Evolutionary conservation across 2,329 filamentous ascomycete species (phyloP).

Genomic region (Talaromyces sp.): DNA sequence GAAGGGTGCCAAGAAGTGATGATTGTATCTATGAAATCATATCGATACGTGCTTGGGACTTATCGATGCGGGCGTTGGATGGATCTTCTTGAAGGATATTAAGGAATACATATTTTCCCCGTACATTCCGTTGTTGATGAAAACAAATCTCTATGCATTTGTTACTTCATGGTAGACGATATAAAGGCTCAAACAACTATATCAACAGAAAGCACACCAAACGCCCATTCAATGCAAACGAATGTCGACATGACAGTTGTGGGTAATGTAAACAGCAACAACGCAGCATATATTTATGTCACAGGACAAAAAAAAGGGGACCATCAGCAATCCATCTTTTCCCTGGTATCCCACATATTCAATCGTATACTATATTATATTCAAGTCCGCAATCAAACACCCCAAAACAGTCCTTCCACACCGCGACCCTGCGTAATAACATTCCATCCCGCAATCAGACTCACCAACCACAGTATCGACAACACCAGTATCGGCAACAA

Average conservation of each 20-base stretch:
- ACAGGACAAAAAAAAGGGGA: neutral
- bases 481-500: slow-evolving; percentile 62
- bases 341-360: neutral
- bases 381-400: slow-evolving; percentile 31
- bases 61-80: neutral
- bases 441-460: slow-evolving; percentile 49
- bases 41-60: neutral
- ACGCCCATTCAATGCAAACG: slow-evolving; percentile 1
- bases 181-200: neutral
- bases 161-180: neutral
- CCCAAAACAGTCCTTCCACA: slow-evolving; percentile 47
- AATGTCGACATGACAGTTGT: neutral
- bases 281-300: neutral
- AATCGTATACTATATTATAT: neutral
- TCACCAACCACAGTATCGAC: slow-evolving; percentile 58
- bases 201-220: neutral
- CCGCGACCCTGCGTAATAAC: slow-evolving; percentile 46
- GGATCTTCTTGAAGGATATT: neutral
- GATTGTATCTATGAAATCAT: neutral
- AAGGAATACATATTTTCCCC: neutral
- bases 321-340: neutral
- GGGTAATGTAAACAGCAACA: neutral
- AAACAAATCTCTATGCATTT: neutral
- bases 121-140: neutral
- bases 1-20: slow-evolving; percentile 34